Percentiles rank a stretch among this genome's conserved stretches.
Evolutionary conservation across 257 asterid species (phyloP).

Genomic region (Solanum paucissectum): DNA sequence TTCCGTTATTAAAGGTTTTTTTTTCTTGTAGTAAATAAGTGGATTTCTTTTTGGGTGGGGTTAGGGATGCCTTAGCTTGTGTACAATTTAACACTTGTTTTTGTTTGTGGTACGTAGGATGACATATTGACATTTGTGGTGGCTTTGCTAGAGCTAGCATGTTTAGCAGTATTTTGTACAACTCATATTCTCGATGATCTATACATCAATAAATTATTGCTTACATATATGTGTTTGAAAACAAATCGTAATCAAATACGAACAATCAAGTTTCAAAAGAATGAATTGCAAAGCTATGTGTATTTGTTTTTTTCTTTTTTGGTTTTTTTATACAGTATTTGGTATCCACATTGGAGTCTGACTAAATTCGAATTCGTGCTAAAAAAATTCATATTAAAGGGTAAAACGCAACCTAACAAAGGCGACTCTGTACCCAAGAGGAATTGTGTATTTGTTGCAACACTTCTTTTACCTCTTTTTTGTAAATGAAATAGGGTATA

Average conservation of each 20-base stretch:
- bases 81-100: no score
- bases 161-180: neutral
- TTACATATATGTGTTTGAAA: neutral
- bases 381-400: no score
- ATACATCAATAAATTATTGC: neutral
- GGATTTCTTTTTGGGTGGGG: no score
- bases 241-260: neutral
- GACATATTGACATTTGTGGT: neutral
- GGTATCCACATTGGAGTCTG: no score
- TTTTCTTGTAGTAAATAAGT: no score
- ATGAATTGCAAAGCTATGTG: neutral
- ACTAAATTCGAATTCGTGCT: fast-evolving
- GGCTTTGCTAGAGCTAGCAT: no score
- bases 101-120: no score
- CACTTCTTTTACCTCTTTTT: neutral
- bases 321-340: no score
- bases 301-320: no score
- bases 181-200: neutral
- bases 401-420: no score
- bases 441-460: neutral
- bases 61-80: no score
- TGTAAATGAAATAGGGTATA: neutral
- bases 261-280: neutral
- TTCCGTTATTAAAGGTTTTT: no score
- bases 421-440: neutral